These are phyloP conservation scores for Nymphaea thermarum DNA, from an alignment of 164 flowering plant species.

Conservation along the genomic window DNA sequence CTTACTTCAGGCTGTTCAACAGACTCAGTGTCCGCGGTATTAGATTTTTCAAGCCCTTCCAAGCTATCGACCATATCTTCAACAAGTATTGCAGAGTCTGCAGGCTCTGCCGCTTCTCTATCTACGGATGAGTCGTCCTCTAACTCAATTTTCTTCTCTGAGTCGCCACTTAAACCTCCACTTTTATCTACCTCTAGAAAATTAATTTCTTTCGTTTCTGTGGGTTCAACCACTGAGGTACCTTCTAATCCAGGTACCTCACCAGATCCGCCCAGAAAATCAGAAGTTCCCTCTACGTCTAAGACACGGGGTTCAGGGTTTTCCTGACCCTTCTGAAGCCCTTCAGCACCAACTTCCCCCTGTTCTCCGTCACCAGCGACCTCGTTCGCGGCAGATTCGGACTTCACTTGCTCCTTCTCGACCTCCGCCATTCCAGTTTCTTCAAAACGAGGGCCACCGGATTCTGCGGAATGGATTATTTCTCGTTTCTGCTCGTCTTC, in stretches of 20 bases:
- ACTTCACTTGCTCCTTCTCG: neutral
- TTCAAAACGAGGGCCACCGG: neutral
- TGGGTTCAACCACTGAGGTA: neutral
- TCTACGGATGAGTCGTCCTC: neutral
- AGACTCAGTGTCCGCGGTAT: neutral
- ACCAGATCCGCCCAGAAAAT: neutral
- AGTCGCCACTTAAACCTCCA: neutral
- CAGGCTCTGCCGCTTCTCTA: no score
- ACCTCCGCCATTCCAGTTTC: neutral
- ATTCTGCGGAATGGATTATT: neutral
- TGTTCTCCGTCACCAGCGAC: neutral
- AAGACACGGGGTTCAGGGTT: constrained; percentile 4
- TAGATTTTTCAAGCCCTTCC: neutral
- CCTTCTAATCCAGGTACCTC: constrained; percentile 9
- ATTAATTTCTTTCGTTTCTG: neutral
- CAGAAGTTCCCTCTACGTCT: constrained; percentile 5
- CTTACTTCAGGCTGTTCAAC: constrained; percentile 1
- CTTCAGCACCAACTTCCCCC: neutral
- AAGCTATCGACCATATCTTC: neutral
- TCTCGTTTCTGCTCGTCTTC: neutral
- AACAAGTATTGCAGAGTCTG: constrained; percentile 5
- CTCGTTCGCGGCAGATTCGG: neutral
- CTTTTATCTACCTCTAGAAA: neutral
- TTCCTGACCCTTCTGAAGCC: neutral
- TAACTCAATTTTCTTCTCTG: constrained; percentile 1